Conservation (phyloP, 176 grass and related monocot genomes). For the Pontederia paniculata region DNA sequence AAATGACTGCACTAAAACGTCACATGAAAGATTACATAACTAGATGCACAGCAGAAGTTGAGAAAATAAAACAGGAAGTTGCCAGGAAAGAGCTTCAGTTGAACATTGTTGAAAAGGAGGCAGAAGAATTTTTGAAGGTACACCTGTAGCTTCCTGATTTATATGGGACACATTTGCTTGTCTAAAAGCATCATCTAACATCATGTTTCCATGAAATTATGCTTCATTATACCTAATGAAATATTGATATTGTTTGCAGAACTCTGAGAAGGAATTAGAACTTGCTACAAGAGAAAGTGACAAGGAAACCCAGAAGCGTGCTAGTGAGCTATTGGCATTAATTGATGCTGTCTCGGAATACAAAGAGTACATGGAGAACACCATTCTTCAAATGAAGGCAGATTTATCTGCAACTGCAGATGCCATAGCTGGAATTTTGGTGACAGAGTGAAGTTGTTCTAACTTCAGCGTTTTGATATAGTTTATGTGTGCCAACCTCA, state of each 20-base stretch:
- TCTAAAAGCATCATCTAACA: too few relatives aligned
- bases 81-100: constrained; percentile 32
- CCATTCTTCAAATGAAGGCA: constrained; percentile 22
- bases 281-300: constrained; percentile 19
- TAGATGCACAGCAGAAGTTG: constrained; percentile 34
- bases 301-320: constrained; percentile 38
- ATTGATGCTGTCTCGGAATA: constrained; percentile 39
- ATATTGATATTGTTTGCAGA: constrained; percentile 26
- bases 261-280: constrained; percentile 32
- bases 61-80: constrained; percentile 31
- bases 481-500: constrained; percentile 14
- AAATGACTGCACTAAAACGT: constrained; percentile 27
- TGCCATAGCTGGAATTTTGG: constrained; percentile 32
- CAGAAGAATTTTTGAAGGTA: constrained; percentile 52
- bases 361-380: constrained; percentile 52
- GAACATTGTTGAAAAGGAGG: constrained; percentile 38
- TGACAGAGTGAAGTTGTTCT: constrained; percentile 12
- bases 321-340: constrained; percentile 35
- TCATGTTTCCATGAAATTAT: too few relatives aligned
- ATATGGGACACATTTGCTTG: background rate
- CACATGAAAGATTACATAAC: constrained; percentile 35
- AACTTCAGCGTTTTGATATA: constrained; percentile 2
- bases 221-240: background rate
- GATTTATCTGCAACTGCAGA: constrained; percentile 52
- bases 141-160: background rate